Conservation (phyloP, 352 stramenopile species). For the Phytophthora chlamydospora region DNA sequence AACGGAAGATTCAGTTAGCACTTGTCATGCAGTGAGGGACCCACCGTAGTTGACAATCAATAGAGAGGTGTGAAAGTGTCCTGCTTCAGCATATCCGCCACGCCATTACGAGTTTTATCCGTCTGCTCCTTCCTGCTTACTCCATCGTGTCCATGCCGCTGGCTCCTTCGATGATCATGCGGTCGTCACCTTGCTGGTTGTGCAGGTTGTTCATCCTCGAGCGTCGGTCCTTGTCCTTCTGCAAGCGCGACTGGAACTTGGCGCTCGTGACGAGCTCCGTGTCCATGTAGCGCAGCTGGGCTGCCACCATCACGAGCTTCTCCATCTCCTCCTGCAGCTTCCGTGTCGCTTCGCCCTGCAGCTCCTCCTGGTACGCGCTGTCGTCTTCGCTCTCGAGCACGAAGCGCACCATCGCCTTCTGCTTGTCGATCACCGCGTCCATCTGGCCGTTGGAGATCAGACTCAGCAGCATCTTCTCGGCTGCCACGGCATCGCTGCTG, state of each 20-base stretch:
- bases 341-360: slow-evolving; percentile 51
- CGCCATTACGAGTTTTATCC: slow-evolving; percentile 3
- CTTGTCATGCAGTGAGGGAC: slow-evolving; percentile 75
- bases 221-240: slow-evolving; percentile 82
- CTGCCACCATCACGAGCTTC: slow-evolving; percentile 68
- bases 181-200: slow-evolving; percentile 58
- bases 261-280: slow-evolving; percentile 80
- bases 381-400: slow-evolving; percentile 65
- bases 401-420: slow-evolving; percentile 82
- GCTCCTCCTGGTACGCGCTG: slow-evolving; percentile 30
- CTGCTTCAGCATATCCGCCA: slow-evolving; percentile 4
- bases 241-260: slow-evolving; percentile 77
- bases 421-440: slow-evolving; percentile 74
- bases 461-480: slow-evolving; percentile 70
- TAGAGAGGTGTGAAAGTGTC: slow-evolving; percentile 22
- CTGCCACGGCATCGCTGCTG: slow-evolving; percentile 34
- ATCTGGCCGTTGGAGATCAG: slow-evolving; percentile 63
- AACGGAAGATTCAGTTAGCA: slow-evolving; percentile 83
- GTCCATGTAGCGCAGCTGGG: slow-evolving; percentile 79
- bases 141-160: slow-evolving; percentile 67
- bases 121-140: slow-evolving; percentile 21
- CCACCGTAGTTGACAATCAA: slow-evolving; percentile 4
- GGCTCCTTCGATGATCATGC: slow-evolving; percentile 37
- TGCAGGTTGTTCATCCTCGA: slow-evolving; percentile 48
- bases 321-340: slow-evolving; percentile 77